Conservation (phyloP, 768 basidiomycete species). For the Clavaria fumosa region DNA sequence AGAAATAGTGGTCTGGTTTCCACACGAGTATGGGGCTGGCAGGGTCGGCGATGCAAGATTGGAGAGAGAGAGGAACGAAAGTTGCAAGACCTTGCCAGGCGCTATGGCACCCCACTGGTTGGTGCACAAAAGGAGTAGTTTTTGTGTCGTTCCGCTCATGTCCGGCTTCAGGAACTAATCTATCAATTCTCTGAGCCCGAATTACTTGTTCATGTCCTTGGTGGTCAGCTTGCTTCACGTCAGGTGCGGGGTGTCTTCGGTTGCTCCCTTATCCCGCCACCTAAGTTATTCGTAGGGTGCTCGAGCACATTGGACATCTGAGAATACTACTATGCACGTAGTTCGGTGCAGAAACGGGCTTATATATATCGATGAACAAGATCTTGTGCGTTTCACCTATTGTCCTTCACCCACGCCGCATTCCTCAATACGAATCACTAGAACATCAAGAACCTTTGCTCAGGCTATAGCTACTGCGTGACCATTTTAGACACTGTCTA, state of each 20-base stretch:
- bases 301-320: constrained; percentile 58
- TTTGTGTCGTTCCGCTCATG: too few relatives aligned
- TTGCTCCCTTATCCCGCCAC: neutral
- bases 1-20: constrained; percentile 47
- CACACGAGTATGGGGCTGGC: constrained; percentile 68
- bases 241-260: constrained; percentile 33
- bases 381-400: constrained; percentile 33
- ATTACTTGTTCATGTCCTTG: constrained; percentile 47
- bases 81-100: constrained; percentile 51
- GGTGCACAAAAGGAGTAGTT: too few relatives aligned
- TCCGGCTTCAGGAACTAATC: constrained; percentile 30
- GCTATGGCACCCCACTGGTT: constrained; percentile 55
- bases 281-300: constrained; percentile 31
- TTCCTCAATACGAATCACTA: constrained; percentile 14
- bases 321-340: constrained; percentile 74
- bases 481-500: constrained; percentile 56
- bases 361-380: constrained; percentile 54
- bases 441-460: constrained; percentile 58
- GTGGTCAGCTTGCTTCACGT: constrained; percentile 55
- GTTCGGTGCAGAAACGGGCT: constrained; percentile 36
- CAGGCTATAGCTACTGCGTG: constrained; percentile 72
- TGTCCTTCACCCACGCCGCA: constrained; percentile 5
- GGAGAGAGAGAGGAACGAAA: constrained; percentile 53
- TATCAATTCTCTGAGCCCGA: constrained; percentile 49
- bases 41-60: constrained; percentile 35